Conservation (phyloP, 495 filamentous ascomycete genomes). For the Penicillium ochrochloron region DNA sequence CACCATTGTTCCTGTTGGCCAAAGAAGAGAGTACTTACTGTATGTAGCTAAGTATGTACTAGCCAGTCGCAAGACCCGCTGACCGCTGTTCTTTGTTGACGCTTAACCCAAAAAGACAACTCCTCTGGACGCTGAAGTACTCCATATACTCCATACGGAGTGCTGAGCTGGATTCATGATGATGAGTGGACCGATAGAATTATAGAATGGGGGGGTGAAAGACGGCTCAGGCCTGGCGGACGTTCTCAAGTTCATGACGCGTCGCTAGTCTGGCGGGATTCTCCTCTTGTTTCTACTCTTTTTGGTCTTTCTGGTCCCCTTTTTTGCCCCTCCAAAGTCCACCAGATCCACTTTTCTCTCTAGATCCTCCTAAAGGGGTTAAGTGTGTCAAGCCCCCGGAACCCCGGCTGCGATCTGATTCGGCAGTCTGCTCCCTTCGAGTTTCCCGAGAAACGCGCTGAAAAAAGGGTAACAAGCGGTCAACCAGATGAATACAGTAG, state of each 20-base stretch:
- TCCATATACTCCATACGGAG: background rate
- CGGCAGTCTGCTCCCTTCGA: slow-evolving; percentile 9
- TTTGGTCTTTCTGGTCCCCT: background rate
- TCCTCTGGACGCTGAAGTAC: background rate
- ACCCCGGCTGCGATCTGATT: slow-evolving; percentile 9
- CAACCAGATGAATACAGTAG: background rate
- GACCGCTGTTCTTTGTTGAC: slow-evolving; percentile 28
- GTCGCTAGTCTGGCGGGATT: slow-evolving; percentile 12
- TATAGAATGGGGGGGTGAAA: background rate
- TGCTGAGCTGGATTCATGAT: slow-evolving; percentile 7
- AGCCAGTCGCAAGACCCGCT: background rate
- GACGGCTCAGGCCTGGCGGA: slow-evolving; percentile 12
- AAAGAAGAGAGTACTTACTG: background rate
- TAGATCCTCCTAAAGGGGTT: background rate
- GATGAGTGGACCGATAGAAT: slow-evolving; percentile 1
- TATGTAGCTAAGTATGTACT: background rate
- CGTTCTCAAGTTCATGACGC: slow-evolving; percentile 26
- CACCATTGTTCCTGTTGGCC: background rate
- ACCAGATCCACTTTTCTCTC: background rate
- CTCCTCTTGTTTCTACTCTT: slow-evolving; percentile 3
- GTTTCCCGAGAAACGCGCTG: slow-evolving; percentile 35
- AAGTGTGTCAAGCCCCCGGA: slow-evolving; percentile 3
- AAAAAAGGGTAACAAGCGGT: slow-evolving; percentile 29
- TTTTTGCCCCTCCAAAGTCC: slow-evolving; percentile 7
- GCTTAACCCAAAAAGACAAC: slow-evolving; percentile 15